phyloP scores from a whole-genome alignment of 2,329 filamentous ascomycete species.

The Saccharata proteae region DNA sequence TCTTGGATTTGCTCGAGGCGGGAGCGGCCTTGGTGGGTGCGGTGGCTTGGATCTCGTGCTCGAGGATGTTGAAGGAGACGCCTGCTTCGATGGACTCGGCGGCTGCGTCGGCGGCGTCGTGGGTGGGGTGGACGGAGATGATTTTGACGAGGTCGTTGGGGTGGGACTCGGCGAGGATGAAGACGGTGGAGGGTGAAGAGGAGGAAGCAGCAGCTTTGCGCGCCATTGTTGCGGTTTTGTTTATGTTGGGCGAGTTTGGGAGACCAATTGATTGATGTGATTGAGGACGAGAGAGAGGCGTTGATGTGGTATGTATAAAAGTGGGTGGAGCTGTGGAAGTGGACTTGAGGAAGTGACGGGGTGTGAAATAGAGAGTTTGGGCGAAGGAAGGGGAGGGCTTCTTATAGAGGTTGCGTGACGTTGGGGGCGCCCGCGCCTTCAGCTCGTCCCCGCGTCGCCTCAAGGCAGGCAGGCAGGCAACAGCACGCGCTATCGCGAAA shows the following conservation, averaged over 20 bases:
- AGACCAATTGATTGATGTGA: background rate
- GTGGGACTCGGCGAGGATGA: constrained; percentile 1
- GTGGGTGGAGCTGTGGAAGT: background rate
- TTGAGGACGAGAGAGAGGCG: background rate
- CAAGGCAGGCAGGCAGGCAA: no score
- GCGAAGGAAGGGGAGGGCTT: no score
- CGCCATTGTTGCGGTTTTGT: background rate
- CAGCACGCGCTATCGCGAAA: no score
- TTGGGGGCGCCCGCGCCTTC: no score
- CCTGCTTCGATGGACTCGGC: background rate
- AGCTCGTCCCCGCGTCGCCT: no score
- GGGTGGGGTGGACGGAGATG: constrained; percentile 1
- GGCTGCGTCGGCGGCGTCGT: constrained; percentile 1
- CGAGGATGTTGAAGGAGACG: constrained; percentile 3
- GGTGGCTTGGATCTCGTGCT: background rate
- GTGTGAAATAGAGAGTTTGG: no score
- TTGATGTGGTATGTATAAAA: background rate
- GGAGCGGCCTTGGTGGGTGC: background rate
- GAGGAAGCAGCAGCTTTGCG: no score
- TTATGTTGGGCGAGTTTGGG: background rate
- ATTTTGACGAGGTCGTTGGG: background rate
- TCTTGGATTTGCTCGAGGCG: constrained; percentile 3
- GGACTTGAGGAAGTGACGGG: no score
- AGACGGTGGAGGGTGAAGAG: constrained; percentile 1
- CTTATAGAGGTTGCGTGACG: no score